These are phyloP conservation scores for Salix koriyanagi DNA, from an alignment of 345 rosid genomes.

Conservation along the genomic window DNA sequence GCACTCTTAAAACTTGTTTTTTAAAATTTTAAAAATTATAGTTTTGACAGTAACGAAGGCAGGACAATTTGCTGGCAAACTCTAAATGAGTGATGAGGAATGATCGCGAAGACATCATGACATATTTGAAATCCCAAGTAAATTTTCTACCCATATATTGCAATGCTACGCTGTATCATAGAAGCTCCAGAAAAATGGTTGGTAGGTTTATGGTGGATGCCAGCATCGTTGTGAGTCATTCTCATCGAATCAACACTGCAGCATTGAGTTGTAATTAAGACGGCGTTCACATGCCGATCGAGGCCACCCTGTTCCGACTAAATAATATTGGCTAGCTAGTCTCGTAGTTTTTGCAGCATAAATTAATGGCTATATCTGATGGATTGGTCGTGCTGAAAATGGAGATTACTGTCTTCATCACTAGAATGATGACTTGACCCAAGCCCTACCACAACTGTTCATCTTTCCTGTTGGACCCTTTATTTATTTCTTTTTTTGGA, in stretches of 20 bases:
- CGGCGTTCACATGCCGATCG: neutral
- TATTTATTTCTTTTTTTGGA: neutral
- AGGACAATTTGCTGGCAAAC: too few relatives aligned
- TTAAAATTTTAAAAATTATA: too few relatives aligned
- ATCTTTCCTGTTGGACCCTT: neutral
- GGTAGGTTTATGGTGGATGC: slow-evolving; percentile 50
- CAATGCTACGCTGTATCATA: neutral
- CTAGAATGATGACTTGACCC: neutral
- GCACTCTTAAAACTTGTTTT: too few relatives aligned
- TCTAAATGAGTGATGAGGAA: neutral
- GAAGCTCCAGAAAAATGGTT: slow-evolving; percentile 52
- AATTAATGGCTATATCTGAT: neutral
- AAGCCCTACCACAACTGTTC: neutral
- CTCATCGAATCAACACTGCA: slow-evolving; percentile 48
- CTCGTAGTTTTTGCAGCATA: neutral
- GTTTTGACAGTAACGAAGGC: too few relatives aligned
- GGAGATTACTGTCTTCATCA: neutral
- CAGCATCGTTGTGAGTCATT: slow-evolving; percentile 48
- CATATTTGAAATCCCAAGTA: neutral
- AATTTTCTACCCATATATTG: neutral
- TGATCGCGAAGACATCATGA: neutral
- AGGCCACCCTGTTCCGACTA: neutral
- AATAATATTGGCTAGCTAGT: neutral
- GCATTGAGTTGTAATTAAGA: neutral
- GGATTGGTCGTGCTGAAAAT: neutral